phyloP scores from a whole-genome alignment of 2,329 filamentous ascomycete genomes.

The Alternaria burnsii region DNA sequence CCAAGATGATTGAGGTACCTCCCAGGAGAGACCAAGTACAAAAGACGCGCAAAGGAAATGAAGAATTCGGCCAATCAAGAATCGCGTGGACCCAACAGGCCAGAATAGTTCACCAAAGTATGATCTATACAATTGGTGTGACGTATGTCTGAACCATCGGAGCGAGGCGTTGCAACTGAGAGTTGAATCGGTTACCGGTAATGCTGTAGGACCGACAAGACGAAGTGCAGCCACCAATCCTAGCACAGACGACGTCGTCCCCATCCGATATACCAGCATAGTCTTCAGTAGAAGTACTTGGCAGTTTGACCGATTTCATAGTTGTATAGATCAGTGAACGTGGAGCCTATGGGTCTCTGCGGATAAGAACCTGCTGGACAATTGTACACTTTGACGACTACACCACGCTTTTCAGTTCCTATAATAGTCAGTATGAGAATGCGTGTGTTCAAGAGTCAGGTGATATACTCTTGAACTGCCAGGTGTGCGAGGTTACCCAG shows the following conservation, averaged over 20 bases:
- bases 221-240: conserved; percentile 5
- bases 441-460: neutral
- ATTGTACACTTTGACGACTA: conserved; percentile 38
- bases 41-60: neutral
- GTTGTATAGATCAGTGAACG: conserved; percentile 20
- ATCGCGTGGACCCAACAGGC: neutral
- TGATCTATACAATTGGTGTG: neutral
- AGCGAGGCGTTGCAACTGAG: neutral
- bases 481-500: conserved; percentile 11
- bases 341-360: neutral
- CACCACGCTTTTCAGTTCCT: conserved; percentile 36
- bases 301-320: conserved; percentile 28
- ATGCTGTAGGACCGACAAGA: neutral
- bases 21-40: neutral
- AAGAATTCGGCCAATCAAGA: neutral
- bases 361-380: conserved; percentile 12
- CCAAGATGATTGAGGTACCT: neutral
- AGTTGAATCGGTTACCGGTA: no score
- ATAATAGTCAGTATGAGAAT: neutral
- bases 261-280: neutral
- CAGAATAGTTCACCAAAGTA: neutral
- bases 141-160: neutral
- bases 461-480: conserved; percentile 30
- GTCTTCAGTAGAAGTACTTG: conserved; percentile 31
- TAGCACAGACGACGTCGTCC: conserved; percentile 19